Evolutionary conservation across 2,329 filamentous ascomycete genomes (phyloP), one percentile per base, ranked within the genome.

Genomic region (Sporothrix brunneoviolacea): DNA sequence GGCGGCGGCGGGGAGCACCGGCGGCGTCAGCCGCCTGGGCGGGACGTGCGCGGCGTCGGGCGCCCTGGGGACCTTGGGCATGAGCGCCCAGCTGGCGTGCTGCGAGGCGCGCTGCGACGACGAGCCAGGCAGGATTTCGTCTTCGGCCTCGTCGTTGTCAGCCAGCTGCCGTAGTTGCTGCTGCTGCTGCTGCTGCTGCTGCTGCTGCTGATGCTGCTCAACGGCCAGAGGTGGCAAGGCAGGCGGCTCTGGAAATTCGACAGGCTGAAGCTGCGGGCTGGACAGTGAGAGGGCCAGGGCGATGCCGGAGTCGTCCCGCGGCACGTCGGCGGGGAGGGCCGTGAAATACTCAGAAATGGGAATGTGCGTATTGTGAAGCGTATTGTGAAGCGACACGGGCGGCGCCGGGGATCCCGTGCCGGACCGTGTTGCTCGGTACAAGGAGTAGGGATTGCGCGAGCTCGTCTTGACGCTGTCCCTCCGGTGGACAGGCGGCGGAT

Each of bases 11-110:
- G n/a, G n/a, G n/a, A 36, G 16, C 4, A 43, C 24, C 6, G 39
- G 48, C 8, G 48, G 33, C 2, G 39, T 43, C 3, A 43, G 22
- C 8, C 39, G 32, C 2, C 39, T 22, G 7, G 48, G 16, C 2
- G 48, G 22, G 2, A 38, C 36, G n/a, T 13, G 37, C 10, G 30
- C 37, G 15, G 33, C 15, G 4, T 45, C 51, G 15, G 41, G 40
- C 13, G 41, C 19, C n/a, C 40, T 53, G 28, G 39, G 39, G 7
- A 53, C 22, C 27, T 47, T 50, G 32, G 51, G 51, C 46, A 53
- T 39, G 32, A 53, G 51, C 4, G 51, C 46, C 42, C 47, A 50
- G 47, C 51, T 50, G 30, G 28, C 28, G 15, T 53, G 51, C 12
- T n/a, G n/a, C n/a, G n/a, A n/a, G n/a, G n/a, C n/a, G n/a, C 36